Evolutionary conservation across 208 protist genomes (phyloP).

Genomic region (Entamoeba moshkovskii): DNA sequence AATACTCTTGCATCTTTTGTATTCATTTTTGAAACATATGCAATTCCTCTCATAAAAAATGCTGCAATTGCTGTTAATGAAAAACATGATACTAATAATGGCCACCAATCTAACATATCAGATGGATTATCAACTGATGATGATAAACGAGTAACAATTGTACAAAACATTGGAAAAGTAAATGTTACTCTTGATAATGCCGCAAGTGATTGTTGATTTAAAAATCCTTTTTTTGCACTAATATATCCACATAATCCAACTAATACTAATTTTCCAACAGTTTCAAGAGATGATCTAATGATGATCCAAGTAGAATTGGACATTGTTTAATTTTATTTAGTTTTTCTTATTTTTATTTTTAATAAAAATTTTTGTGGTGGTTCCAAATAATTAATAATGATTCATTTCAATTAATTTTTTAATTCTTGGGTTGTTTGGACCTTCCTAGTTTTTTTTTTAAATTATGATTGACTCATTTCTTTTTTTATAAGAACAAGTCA

Average conservation of each 20-base stretch:
- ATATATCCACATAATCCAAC: neutral
- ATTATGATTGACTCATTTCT: no score
- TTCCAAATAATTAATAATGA: no score
- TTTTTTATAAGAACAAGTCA: no score
- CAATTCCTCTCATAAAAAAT: neutral
- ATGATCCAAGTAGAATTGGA: neutral
- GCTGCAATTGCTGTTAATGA: neutral
- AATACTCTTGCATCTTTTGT: neutral
- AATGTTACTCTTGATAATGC: neutral
- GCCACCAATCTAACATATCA: neutral
- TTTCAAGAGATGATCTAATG: neutral
- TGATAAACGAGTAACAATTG: neutral
- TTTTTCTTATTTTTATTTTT: no score
- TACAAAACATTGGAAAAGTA: neutral
- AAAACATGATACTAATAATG: neutral
- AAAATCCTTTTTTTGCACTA: neutral
- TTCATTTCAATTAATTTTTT: no score
- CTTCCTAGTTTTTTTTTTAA: no score
- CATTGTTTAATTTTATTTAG: neutral
- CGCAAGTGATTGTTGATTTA: neutral
- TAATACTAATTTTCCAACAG: neutral
- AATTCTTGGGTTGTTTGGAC: no score
- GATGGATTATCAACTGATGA: neutral
- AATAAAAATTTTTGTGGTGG: no score
- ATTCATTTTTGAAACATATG: neutral